A percentile compares a stretch with the other conserved stretches of the same genome.
Evolutionary conservation across 441 rosid genomes (phyloP).

Genomic region (Cnidoscolus chayamansa): DNA sequence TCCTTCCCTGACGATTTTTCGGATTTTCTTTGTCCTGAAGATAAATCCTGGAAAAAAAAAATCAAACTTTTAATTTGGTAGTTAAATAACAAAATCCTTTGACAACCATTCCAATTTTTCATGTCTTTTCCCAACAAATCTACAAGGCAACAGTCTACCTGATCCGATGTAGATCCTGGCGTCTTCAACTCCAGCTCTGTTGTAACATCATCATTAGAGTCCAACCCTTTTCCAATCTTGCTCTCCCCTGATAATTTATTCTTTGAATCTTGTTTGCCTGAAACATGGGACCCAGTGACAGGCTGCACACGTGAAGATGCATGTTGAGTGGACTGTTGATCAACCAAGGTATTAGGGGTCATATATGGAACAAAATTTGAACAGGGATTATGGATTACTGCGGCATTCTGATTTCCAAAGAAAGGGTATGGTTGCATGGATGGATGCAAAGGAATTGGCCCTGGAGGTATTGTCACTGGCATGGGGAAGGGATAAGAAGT

Average conservation of each 20-base stretch:
- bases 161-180: slow-evolving; percentile 64
- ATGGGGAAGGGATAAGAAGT: slow-evolving; percentile 66
- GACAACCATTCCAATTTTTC: neutral
- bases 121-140: neutral
- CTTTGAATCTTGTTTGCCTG: slow-evolving; percentile 44
- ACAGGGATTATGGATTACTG: slow-evolving; percentile 59
- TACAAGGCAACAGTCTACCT: slow-evolving; percentile 36
- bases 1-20: slow-evolving; percentile 42
- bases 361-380: slow-evolving; percentile 62
- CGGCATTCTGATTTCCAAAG: slow-evolving; percentile 67
- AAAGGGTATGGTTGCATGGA: slow-evolving; percentile 70
- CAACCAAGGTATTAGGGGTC: slow-evolving; percentile 51
- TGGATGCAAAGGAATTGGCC: slow-evolving; percentile 73
- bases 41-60: slow-evolving; percentile 41
- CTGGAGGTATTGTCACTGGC: slow-evolving; percentile 74
- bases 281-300: slow-evolving; percentile 36
- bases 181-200: slow-evolving; percentile 83
- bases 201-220: slow-evolving; percentile 60
- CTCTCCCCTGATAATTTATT: slow-evolving; percentile 53
- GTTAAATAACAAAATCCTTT: neutral
- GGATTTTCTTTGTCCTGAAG: slow-evolving; percentile 42
- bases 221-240: slow-evolving; percentile 48
- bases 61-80: slow-evolving; percentile 3
- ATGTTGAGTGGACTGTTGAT: slow-evolving; percentile 53
- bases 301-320: slow-evolving; percentile 39